Evolutionary conservation across 148 eudicot species (phyloP), one percentile per base, ranked within the genome.

Genomic region (Nepenthes gracilis): DNA sequence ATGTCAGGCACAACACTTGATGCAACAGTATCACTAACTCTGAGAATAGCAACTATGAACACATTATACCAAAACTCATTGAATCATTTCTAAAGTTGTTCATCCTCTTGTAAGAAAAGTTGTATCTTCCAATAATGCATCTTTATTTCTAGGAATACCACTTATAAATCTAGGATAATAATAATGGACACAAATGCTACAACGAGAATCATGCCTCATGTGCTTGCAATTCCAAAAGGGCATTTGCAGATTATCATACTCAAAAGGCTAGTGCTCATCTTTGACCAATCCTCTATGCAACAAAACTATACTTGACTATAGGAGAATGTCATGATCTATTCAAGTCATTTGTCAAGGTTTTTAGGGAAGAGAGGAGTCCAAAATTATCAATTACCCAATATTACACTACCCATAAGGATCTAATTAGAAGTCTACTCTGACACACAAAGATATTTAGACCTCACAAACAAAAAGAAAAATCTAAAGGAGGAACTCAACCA

Each of bases 241-340:
- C 93, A 78, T 91, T 91, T 66, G 93, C 97, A 43, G 96, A 83
- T 76, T 85, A 23, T 87, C 96, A 87, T 85, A 73, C 93, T 87
- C 72, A 91, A 67, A 55, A 91, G 90, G 35, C 97, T 89, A 63
- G 96, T 91, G 75, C 97, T 91, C 77, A 70, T 78, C 70, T 91
- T 96, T 75, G 83, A 45, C 97, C 97, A 54, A 90, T 91, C 79
- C 96, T 91, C 85, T 83, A 93, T 68, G 96, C 97, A 65, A 85
- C 86, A 83, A 91, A 85, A 61, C 97, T 91, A 76, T 53, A 67
- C 64, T 4, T 40, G 10, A 33, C 2, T 35, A 10, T 2, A 32
- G 13, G 37, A 3, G 4, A 35, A 33, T 55, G 14, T 33, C 33
- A 55, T 55, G 36, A 35, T 33, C 58, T 35, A 35, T 23, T 23